phyloP scores from a whole-genome alignment of 805 yeast species.

The Candida alai region DNA sequence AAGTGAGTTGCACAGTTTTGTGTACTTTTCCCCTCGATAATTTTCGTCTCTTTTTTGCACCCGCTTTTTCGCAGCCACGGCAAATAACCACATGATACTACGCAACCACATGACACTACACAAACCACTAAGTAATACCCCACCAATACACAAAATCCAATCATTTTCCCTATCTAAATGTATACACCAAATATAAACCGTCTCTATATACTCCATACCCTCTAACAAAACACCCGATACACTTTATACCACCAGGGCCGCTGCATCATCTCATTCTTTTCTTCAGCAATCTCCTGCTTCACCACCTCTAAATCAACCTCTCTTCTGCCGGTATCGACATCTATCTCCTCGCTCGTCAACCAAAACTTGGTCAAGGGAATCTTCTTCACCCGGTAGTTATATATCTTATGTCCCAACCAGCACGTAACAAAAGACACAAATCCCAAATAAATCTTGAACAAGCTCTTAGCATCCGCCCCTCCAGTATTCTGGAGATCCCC shows the following conservation, averaged over 20 bases:
- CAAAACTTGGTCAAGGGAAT: slow-evolving; percentile 30
- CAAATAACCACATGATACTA: no score
- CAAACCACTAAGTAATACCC: no score
- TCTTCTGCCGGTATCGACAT: slow-evolving; percentile 61
- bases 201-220: no score
- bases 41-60: no score
- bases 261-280: slow-evolving; percentile 10
- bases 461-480: slow-evolving; percentile 32
- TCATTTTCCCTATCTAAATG: slow-evolving; percentile 1
- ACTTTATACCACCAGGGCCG: slow-evolving; percentile 14
- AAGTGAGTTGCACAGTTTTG: no score
- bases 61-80: no score
- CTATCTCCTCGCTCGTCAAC: slow-evolving; percentile 48
- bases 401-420: slow-evolving; percentile 51
- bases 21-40: no score
- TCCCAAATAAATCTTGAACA: slow-evolving; percentile 56
- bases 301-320: slow-evolving; percentile 51
- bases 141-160: no score
- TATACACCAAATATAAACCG: neutral
- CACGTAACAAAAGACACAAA: slow-evolving; percentile 38
- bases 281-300: slow-evolving; percentile 51
- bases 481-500: slow-evolving; percentile 13
- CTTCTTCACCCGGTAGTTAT: slow-evolving; percentile 24
- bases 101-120: no score
- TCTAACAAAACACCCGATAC: slow-evolving; percentile 15